Base-by-base conservation (phyloP, 2,329 filamentous ascomycete genomes). In the Diaporthe humulicola region DNA sequence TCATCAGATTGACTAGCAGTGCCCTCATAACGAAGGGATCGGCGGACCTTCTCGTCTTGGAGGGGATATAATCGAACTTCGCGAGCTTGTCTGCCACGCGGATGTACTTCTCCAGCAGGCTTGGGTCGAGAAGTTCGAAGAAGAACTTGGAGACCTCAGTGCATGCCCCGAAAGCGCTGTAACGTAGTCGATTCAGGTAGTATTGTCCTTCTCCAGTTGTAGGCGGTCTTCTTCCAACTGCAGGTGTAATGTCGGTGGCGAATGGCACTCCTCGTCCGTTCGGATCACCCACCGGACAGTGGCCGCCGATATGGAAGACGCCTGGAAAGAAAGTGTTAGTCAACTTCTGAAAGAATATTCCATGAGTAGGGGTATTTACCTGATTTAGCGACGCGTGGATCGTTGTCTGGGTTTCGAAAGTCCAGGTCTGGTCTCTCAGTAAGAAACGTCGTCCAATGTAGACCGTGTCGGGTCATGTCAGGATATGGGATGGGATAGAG, bases 1-100 rank as follows among this genome's bases (percentile, higher is more conserved):
- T 70, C 67, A 70, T 57, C 9, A 57, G 38, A 52, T 70, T 70
- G 10, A 70, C 67, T 0, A 70, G 52, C 36, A 70, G n/a, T 1
- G 67, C 67, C 10, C 52, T 17, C 67, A 70, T 57, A 36, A 14
- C 1, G 52, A 70, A 70, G 1, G 67, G 50, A 25, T 70, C 67
- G 2, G 3, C 28, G 0, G 67, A 70, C 4, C 52, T 25, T 17
- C 67, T 57, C 2, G 67, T 70, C 22, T 57, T 8, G 25, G 58
- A 57, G 3, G 52, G 52, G 15, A 57, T 22, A 0, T 25, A 12
- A 8, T 22, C 38, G 36, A 56, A 14, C 25, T 70, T 70, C 3
- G 17, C 19, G 22, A 70, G 25, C 25, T 57, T 19, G 19, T 48
- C 25, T 8, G 67, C 67, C 1, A 70, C 52, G 12, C 38, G 25